Percentiles rank a stretch among this genome's conserved stretches.
Conservation (phyloP, 495 filamentous ascomycete species). For the Choiromyces venosus region DNA sequence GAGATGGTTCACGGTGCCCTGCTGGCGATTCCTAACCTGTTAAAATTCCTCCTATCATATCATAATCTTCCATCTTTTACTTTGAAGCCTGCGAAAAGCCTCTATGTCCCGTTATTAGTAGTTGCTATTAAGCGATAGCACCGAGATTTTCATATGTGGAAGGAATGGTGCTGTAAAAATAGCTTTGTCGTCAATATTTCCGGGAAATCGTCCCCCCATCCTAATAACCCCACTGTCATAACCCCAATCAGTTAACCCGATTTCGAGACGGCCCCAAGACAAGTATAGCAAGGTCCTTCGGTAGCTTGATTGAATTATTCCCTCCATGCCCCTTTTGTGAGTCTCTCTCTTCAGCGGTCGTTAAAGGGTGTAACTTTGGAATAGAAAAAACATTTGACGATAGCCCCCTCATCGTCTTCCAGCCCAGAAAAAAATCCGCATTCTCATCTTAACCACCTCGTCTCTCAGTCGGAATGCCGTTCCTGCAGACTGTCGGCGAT, state of each 20-base stretch:
- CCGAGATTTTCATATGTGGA: background rate
- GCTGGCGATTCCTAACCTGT: background rate
- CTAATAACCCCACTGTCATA: background rate
- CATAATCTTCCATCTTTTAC: too few species aligned
- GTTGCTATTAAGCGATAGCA: background rate
- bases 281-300: background rate
- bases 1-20: background rate
- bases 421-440: background rate
- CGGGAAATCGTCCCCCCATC: background rate
- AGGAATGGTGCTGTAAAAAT: background rate
- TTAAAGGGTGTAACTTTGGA: background rate
- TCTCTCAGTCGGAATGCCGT: background rate
- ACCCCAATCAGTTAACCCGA: background rate
- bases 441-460: background rate
- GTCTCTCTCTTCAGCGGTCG: background rate
- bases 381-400: background rate
- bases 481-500: background rate
- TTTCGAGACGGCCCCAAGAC: background rate
- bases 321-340: too few species aligned
- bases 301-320: background rate
- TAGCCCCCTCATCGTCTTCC: background rate
- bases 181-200: background rate
- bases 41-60: background rate
- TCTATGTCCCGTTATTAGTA: background rate
- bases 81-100: background rate